A percentile compares a stretch with the other conserved stretches of the same genome.
Evolutionary conservation across 345 rosid species (phyloP).

Genomic region (Abelmoschus esculentus): DNA sequence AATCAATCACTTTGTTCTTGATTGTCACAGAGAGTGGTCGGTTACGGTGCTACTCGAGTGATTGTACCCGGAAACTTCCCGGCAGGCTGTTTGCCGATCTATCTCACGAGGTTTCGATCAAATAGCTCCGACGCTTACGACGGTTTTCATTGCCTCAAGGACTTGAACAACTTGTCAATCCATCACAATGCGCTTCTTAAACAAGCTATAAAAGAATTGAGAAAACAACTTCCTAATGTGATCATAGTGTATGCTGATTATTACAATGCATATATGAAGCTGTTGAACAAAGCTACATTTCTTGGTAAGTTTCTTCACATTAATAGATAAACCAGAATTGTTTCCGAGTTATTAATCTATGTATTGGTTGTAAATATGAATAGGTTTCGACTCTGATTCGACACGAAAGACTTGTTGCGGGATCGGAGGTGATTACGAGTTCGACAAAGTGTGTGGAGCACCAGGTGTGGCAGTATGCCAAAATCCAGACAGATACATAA

Average conservation of each 20-base stretch:
- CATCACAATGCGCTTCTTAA: not conserved
- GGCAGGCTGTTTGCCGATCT: not conserved
- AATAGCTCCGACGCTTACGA: not conserved
- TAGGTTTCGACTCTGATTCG: not conserved
- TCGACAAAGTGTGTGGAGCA: not conserved
- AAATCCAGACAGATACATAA: not conserved
- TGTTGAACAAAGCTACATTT: not conserved
- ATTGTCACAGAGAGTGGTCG: not conserved
- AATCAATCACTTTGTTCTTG: not conserved
- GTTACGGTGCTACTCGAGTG: not conserved
- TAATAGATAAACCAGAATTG: not conserved
- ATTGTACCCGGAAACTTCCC: not conserved
- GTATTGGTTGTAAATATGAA: not conserved
- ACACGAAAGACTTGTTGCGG: constrained; percentile 1
- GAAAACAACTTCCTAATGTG: not conserved
- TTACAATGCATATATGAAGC: not conserved
- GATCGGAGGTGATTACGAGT: not conserved
- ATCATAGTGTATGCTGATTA: constrained; percentile 2
- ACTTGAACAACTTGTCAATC: not conserved
- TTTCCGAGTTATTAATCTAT: not conserved
- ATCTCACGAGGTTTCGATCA: not conserved
- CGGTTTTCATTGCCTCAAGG: not conserved
- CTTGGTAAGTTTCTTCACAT: not conserved
- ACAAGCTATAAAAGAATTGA: not conserved
- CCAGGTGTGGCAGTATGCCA: not conserved